Percentiles rank a stretch among this genome's conserved stretches.
phyloP scores from a whole-genome alignment of 345 rosid genomes.

The Acer negundo region DNA sequence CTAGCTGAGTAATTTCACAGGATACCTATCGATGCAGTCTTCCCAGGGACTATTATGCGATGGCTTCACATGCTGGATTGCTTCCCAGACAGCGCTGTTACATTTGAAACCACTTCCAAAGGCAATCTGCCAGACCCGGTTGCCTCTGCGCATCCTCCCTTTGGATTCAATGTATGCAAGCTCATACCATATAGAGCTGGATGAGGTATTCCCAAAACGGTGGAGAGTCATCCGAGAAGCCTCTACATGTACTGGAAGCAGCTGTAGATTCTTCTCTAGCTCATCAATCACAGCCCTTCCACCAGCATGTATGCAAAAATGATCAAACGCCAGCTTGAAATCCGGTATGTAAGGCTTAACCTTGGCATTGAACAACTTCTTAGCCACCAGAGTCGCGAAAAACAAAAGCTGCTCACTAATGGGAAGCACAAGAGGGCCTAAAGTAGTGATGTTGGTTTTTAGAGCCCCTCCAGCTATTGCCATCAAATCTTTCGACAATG shows the following conservation, averaged over 20 bases:
- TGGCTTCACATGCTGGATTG: conserved; percentile 38
- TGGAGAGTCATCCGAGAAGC: conserved; percentile 64
- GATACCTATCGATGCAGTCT: conserved; percentile 43
- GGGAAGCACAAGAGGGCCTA: conserved; percentile 61
- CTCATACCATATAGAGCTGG: conserved; percentile 64
- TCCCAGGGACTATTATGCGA: conserved; percentile 39
- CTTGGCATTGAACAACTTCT: conserved; percentile 42
- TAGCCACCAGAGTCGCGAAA: conserved; percentile 43
- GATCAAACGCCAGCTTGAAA: conserved; percentile 57
- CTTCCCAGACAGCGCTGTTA: conserved; percentile 54
- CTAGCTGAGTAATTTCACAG: conserved; percentile 37
- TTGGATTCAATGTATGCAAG: conserved; percentile 52
- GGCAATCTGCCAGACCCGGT: conserved; percentile 61
- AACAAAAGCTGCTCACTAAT: conserved; percentile 59
- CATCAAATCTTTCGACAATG: conserved; percentile 64
- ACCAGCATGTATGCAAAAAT: conserved; percentile 61
- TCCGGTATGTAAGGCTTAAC: conserved; percentile 60
- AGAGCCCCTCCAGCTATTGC: conserved; percentile 68
- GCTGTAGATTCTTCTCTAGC: conserved; percentile 60
- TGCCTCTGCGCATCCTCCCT: conserved; percentile 45
- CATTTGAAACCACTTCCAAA: conserved; percentile 59
- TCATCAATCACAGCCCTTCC: conserved; percentile 65
- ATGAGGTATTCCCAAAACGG: conserved; percentile 61
- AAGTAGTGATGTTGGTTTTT: conserved; percentile 54
- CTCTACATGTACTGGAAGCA: conserved; percentile 49